phyloP scores from a whole-genome alignment of 2,329 filamentous ascomycete genomes.

The Penicillium hesseltinei region DNA sequence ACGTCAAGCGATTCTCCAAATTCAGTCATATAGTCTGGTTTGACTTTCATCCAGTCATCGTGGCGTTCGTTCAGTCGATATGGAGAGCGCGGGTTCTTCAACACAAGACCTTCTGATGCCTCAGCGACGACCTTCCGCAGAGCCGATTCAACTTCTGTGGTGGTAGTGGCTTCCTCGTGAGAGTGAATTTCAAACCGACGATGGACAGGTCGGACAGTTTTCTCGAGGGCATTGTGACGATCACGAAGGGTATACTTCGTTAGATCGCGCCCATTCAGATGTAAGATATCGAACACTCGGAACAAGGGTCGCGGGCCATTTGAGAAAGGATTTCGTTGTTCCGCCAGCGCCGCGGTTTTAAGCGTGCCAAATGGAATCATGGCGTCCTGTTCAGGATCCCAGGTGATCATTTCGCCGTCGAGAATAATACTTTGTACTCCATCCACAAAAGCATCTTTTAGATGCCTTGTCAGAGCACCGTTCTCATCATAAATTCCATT shows the following conservation, averaged over 20 bases:
- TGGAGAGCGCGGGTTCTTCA: conserved; percentile 87
- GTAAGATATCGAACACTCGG: conserved; percentile 86
- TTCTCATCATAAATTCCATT: conserved; percentile 69
- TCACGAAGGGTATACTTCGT: conserved; percentile 82
- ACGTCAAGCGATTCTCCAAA: conserved; percentile 93
- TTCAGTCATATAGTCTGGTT: conserved; percentile 96
- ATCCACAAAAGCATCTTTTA: conserved; percentile 72
- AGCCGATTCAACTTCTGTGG: conserved; percentile 72
- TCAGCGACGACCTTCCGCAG: conserved; percentile 82
- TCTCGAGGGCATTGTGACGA: conserved; percentile 70
- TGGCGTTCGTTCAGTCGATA: conserved; percentile 88
- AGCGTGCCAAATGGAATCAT: conserved; percentile 88
- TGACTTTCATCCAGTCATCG: conserved; percentile 97
- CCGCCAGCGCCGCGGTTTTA: conserved; percentile 82
- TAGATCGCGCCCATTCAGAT: conserved; percentile 76
- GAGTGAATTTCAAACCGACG: conserved; percentile 80
- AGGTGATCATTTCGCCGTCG: conserved; percentile 98
- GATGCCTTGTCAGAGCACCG: conserved; percentile 74
- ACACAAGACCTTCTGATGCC: conserved; percentile 81
- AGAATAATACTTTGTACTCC: conserved; percentile 84
- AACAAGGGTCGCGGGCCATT: conserved; percentile 73
- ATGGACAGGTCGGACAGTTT: conserved; percentile 66
- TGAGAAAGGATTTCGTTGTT: conserved; percentile 68
- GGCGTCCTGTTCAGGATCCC: conserved; percentile 82
- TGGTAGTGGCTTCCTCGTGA: conserved; percentile 63